Conservation (phyloP, 1,284 basidiomycete genomes). For the Malassezia restricta region DNA sequence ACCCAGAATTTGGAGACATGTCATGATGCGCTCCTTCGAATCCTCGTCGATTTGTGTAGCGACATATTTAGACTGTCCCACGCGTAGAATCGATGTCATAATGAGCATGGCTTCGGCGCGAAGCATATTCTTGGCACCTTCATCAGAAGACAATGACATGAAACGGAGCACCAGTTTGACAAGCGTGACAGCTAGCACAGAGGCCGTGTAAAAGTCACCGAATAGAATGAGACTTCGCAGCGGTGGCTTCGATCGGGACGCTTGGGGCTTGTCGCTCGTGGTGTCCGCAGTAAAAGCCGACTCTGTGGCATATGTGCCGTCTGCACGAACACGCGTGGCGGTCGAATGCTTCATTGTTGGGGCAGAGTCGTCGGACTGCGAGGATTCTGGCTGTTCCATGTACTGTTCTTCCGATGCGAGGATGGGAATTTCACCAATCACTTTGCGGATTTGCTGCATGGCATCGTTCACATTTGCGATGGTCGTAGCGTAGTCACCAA, state of each 20-base stretch:
- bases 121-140: slow-evolving; percentile 54
- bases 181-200: slow-evolving; percentile 74
- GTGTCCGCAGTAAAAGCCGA: slow-evolving; percentile 69
- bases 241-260: slow-evolving; percentile 72
- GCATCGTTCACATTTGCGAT: slow-evolving; percentile 46
- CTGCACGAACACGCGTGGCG: slow-evolving; percentile 64
- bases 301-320: slow-evolving; percentile 96
- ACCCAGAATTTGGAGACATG: slow-evolving; percentile 83
- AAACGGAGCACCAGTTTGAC: slow-evolving; percentile 85
- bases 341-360: slow-evolving; percentile 48
- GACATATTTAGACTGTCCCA: slow-evolving; percentile 91
- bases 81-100: slow-evolving; percentile 91
- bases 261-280: slow-evolving; percentile 59
- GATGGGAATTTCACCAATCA: slow-evolving; percentile 91
- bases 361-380: slow-evolving; percentile 4
- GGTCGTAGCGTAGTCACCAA: slow-evolving; percentile 67
- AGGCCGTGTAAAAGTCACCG: slow-evolving; percentile 93
- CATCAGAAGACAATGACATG: slow-evolving; percentile 53
- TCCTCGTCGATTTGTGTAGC: slow-evolving; percentile 93
- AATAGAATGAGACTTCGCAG: slow-evolving; percentile 80
- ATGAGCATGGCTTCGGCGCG: slow-evolving; percentile 95
- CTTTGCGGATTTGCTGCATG: slow-evolving; percentile 71
- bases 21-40: slow-evolving; percentile 88
- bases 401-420: slow-evolving; percentile 54
- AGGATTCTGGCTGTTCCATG: slow-evolving; percentile 39